phyloP scores from a whole-genome alignment of 2,329 filamentous ascomycete genomes.

The Triangularia setosa region DNA sequence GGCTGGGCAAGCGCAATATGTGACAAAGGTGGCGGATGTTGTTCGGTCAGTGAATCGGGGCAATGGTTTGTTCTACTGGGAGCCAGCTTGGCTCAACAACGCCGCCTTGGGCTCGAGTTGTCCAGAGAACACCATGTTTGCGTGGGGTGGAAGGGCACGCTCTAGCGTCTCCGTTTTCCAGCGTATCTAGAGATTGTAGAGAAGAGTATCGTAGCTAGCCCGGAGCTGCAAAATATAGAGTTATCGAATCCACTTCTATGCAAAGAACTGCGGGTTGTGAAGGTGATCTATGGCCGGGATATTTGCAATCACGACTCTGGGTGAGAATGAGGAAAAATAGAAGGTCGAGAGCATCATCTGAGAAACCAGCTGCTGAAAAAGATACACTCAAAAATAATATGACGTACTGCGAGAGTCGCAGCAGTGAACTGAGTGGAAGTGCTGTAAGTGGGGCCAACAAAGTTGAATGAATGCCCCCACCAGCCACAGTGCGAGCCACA shows the following conservation, averaged over 20 bases:
- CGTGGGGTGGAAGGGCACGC: slow-evolving; percentile 49
- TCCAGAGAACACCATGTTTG: slow-evolving; percentile 59
- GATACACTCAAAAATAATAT: background rate
- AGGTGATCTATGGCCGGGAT: background rate
- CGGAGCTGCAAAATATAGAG: background rate
- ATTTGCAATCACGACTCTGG: background rate
- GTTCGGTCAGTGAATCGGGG: slow-evolving; percentile 52
- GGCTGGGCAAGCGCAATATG: slow-evolving; percentile 59
- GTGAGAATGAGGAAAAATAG: background rate
- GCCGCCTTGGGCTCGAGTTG: slow-evolving; percentile 62
- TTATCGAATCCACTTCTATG: background rate
- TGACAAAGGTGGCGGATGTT: slow-evolving; percentile 55
- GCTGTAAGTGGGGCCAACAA: background rate
- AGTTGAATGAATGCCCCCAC: background rate
- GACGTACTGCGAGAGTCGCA: background rate
- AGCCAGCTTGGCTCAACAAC: slow-evolving; percentile 68
- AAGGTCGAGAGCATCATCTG: background rate
- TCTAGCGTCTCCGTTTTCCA: slow-evolving; percentile 54
- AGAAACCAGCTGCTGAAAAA: background rate
- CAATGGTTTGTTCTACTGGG: slow-evolving; percentile 67
- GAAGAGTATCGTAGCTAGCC: background rate
- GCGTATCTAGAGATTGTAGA: slow-evolving; percentile 16
- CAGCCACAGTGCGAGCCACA: slow-evolving; percentile 20
- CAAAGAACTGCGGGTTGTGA: background rate
- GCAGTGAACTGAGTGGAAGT: background rate